Evolutionary conservation across 2,329 filamentous ascomycete species (phyloP).

Genomic region (Aureobasidium pullulans): DNA sequence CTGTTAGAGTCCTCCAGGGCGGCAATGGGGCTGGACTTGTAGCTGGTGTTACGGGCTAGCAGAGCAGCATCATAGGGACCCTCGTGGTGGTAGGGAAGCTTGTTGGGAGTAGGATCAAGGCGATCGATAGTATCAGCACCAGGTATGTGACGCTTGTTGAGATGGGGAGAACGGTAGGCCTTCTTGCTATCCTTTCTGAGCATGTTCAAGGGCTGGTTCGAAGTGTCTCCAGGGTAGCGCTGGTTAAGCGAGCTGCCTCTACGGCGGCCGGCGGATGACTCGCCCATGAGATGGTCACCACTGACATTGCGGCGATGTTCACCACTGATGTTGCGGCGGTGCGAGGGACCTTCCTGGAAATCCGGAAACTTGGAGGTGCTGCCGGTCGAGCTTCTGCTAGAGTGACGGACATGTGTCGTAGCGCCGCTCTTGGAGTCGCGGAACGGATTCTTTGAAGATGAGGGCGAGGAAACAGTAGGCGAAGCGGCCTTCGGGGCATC

Average conservation of each 20-base stretch:
- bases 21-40: slow-evolving; percentile 61
- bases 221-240: slow-evolving; percentile 58
- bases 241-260: slow-evolving; percentile 48
- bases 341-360: slow-evolving; percentile 36
- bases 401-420: slow-evolving; percentile 18
- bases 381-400: slow-evolving; percentile 42
- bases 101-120: slow-evolving; percentile 60
- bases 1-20: slow-evolving; percentile 66
- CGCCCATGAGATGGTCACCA: slow-evolving; percentile 11
- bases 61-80: slow-evolving; percentile 84
- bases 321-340: neutral
- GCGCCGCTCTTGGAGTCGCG: slow-evolving; percentile 21
- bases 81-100: slow-evolving; percentile 72
- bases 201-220: slow-evolving; percentile 59
- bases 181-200: slow-evolving; percentile 55
- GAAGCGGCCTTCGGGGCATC: slow-evolving; percentile 18
- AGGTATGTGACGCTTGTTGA: slow-evolving; percentile 58
- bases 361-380: slow-evolving; percentile 45
- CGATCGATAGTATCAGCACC: slow-evolving; percentile 72
- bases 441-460: slow-evolving; percentile 39
- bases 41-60: slow-evolving; percentile 61
- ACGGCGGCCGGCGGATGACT: slow-evolving; percentile 25
- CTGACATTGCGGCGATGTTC: slow-evolving; percentile 17
- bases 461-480: slow-evolving; percentile 26
- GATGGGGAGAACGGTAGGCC: slow-evolving; percentile 60